These are phyloP conservation scores for Candida methanosorbosa DNA, from an alignment of 805 yeast species.

Conservation along the genomic window DNA sequence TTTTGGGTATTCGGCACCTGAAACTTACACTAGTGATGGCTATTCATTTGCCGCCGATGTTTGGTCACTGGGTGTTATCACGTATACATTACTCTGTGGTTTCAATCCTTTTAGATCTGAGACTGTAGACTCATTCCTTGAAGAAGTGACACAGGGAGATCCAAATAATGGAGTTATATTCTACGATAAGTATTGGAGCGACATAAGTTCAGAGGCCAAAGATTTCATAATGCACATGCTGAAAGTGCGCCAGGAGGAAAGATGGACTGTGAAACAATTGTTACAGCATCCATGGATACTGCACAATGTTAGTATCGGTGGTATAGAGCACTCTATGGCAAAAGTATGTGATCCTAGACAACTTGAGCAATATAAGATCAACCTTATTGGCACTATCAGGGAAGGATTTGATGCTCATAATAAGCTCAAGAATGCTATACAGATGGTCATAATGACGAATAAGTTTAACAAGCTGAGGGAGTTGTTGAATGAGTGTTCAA, in stretches of 20 bases:
- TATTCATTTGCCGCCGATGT: conserved; percentile 88
- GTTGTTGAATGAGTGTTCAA: conserved; percentile 39
- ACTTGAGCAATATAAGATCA: too few relatives aligned
- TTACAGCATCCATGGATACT: conserved; percentile 67
- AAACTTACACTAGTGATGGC: conserved; percentile 59
- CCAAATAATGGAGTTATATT: conserved; percentile 55
- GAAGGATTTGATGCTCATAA: conserved; percentile 67
- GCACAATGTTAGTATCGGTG: too few relatives aligned
- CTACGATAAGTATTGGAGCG: conserved; percentile 72
- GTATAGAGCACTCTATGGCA: background rate
- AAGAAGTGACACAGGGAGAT: conserved; percentile 46
- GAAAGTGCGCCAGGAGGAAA: conserved; percentile 45
- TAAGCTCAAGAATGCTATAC: conserved; percentile 74
- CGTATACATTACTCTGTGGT: conserved; percentile 81
- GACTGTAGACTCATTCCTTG: conserved; percentile 57
- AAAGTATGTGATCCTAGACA: background rate
- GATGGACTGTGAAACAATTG: conserved; percentile 58
- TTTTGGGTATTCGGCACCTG: conserved; percentile 91
- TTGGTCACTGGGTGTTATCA: conserved; percentile 84
- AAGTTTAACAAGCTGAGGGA: conserved; percentile 58
- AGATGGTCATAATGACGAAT: conserved; percentile 67
- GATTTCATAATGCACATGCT: conserved; percentile 60
- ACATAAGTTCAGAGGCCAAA: conserved; percentile 66
- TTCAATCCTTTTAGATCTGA: conserved; percentile 75
- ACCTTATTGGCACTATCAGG: conserved; percentile 68